phyloP scores from a whole-genome alignment of 177 flowering plant species.

The Vitis hybrid region DNA sequence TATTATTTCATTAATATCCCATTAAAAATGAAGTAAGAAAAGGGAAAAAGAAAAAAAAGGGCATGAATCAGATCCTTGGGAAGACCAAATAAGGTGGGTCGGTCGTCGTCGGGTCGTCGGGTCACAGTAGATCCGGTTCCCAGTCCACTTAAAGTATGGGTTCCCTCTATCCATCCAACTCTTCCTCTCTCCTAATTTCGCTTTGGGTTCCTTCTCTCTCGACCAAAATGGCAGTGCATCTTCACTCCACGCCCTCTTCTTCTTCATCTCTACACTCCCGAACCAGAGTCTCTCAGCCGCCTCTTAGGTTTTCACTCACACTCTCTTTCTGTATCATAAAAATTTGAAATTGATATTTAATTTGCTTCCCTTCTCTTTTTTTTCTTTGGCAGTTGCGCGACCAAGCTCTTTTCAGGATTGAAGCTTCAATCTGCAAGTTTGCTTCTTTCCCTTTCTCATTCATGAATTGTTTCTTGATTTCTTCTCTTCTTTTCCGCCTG shows the following conservation, averaged over 20 bases:
- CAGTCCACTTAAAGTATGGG: too few species aligned
- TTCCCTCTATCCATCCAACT: too few species aligned
- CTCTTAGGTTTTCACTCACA: conserved; percentile 29
- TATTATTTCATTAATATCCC: too few species aligned
- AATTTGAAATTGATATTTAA: not conserved
- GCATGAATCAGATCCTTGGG: too few species aligned
- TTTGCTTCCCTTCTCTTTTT: not conserved
- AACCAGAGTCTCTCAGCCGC: conserved; percentile 18
- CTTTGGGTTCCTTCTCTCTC: not conserved
- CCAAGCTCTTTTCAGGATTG: conserved; percentile 56
- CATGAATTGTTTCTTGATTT: conserved; percentile 1
- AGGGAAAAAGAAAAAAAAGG: too few species aligned
- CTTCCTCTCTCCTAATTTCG: not conserved
- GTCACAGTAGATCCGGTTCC: too few species aligned
- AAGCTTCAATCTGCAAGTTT: conserved; percentile 53
- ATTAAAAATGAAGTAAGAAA: too few species aligned
- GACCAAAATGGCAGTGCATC: conserved; percentile 31
- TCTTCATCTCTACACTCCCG: conserved; percentile 24
- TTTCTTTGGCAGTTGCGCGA: conserved; percentile 39
- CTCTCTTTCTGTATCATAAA: not conserved
- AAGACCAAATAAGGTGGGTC: too few species aligned
- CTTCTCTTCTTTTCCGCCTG: not conserved
- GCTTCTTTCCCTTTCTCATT: conserved; percentile 10
- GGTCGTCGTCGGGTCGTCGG: too few species aligned
- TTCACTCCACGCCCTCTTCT: conserved; percentile 32